Conservation (phyloP, 2,329 filamentous ascomycete species). For the Arthrobotrys pseudoclavata region DNA sequence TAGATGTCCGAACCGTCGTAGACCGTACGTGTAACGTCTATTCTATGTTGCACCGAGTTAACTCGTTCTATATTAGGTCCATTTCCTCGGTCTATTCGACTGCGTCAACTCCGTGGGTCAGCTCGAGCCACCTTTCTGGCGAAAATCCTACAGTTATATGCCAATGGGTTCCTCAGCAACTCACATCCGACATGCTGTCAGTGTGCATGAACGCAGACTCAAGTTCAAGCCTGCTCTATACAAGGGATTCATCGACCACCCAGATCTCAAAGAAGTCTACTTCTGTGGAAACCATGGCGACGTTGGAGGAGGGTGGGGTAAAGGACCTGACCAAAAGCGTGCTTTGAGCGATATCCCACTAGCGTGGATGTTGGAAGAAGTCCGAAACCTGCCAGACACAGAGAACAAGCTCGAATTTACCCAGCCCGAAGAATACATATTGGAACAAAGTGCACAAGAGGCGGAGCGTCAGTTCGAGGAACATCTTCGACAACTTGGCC, state of each 20-base stretch:
- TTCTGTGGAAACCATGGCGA: conserved; percentile 72
- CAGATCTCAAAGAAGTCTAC: conserved; percentile 70
- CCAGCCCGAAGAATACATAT: conserved; percentile 44
- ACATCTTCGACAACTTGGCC: conserved; percentile 45
- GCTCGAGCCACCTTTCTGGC: conserved; percentile 65
- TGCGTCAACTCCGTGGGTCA: conserved; percentile 70
- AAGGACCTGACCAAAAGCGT: conserved; percentile 64
- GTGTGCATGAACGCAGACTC: conserved; percentile 71
- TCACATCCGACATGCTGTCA: conserved; percentile 71
- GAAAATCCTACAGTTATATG: conserved; percentile 67
- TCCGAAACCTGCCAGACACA: conserved; percentile 63
- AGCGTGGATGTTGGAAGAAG: conserved; percentile 71
- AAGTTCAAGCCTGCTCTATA: conserved; percentile 72
- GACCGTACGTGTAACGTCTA: too few species aligned
- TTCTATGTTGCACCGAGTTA: background rate
- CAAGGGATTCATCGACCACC: conserved; percentile 63
- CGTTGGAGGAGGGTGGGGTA: conserved; percentile 71
- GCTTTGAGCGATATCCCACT: conserved; percentile 70
- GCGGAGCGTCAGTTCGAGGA: conserved; percentile 51
- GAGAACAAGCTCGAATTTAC: conserved; percentile 59
- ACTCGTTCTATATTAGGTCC: conserved; percentile 64
- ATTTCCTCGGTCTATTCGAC: conserved; percentile 73
- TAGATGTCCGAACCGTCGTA: background rate
- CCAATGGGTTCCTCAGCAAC: conserved; percentile 68
- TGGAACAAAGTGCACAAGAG: conserved; percentile 33